Evolutionary conservation across 495 filamentous ascomycete genomes (phyloP), one percentile per base, ranked within the genome.

Genomic region (Penicillium mononematosum): DNA sequence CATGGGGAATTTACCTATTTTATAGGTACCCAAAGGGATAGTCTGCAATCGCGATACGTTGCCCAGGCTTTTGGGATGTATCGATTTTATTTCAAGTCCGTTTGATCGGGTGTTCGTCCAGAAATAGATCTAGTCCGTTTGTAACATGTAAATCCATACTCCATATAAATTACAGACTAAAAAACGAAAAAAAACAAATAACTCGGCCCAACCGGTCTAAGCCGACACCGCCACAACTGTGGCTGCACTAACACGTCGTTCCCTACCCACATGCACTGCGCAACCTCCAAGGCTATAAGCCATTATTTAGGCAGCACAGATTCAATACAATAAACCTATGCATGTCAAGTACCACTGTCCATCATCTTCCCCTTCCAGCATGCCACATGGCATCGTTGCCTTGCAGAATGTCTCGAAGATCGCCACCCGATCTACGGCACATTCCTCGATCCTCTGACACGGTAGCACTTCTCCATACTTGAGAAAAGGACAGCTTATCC

Each of bases 331-430:
- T 16, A 36, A 39, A n/a, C 45, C 16, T 39, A 39, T 42, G 44
- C 44, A 48, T 41, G 53, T 56, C 53, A 49, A 55, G 43, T 46
- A 36, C 43, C 9, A 46, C 53, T 41, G 45, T 49, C 22, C 22
- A 57, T 55, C 50, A 50, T 60, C 45, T 32, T 39, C 36, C 31
- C 31, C 43, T 41, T 24, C 24, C 22, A 19, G 16, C 20, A 52
- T 48, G 58, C 65, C 65, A 68, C 63, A 66, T 68, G 65, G 65
- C 58, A 53, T 61, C 51, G 59, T 67, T 56, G 56, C 65, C 63
- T 68, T 68, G 65, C 65, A 66, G 65, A 63, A 66, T 66, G 65
- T 61, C 50, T 68, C 56, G 48, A 45, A 22, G 47, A 59, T 57
- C 57, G 58, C 52, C 52, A 64, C 58, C 27, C 43, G 49, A 59